Percentiles rank a stretch among this genome's conserved stretches.
Evolutionary conservation across 2,329 filamentous ascomycete genomes (phyloP).

Genomic region (Beauveria pseudobassiana): DNA sequence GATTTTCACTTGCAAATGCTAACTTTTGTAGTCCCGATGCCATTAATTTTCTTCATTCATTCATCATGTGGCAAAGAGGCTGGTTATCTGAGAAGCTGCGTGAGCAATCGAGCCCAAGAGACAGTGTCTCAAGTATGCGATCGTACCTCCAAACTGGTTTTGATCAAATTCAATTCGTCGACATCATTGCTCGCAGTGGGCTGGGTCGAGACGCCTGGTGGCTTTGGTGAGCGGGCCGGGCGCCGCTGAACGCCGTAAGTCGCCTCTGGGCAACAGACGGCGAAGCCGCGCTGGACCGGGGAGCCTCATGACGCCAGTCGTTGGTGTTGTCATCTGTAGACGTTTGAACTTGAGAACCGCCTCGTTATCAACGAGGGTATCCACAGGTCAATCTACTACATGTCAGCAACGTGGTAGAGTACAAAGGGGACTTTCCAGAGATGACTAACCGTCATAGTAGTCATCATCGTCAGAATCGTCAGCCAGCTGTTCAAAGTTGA

Average conservation of each 20-base stretch:
- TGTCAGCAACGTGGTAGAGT: constrained; percentile 7
- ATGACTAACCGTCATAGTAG: constrained; percentile 64
- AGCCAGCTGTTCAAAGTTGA: constrained; percentile 98
- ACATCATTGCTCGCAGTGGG: constrained; percentile 63
- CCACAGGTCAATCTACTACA: constrained; percentile 72
- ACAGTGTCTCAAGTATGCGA: neutral
- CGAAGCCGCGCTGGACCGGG: constrained; percentile 36
- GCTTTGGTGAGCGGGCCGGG: constrained; percentile 34
- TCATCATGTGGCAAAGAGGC: constrained; percentile 10
- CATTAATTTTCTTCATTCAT: constrained; percentile 1
- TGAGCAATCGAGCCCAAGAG: neutral
- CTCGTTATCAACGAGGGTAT: constrained; percentile 83
- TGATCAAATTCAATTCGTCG: constrained; percentile 45
- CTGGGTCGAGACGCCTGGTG: constrained; percentile 53
- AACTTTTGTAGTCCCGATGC: constrained; percentile 9
- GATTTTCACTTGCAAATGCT: neutral
- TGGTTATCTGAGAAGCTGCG: constrained; percentile 3
- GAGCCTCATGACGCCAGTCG: constrained; percentile 33
- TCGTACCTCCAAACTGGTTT: constrained; percentile 10
- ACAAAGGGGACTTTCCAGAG: constrained; percentile 7
- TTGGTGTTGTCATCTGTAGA: constrained; percentile 35
- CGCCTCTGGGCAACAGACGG: constrained; percentile 38
- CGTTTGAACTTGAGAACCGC: constrained; percentile 57
- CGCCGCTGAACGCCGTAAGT: constrained; percentile 38
- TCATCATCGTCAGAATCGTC: constrained; percentile 91